Percentiles rank a stretch among this genome's conserved stretches.
Evolutionary conservation across 225 moss, liverwort and hornwort genomes (phyloP).

Genomic region (Ulota crispa): DNA sequence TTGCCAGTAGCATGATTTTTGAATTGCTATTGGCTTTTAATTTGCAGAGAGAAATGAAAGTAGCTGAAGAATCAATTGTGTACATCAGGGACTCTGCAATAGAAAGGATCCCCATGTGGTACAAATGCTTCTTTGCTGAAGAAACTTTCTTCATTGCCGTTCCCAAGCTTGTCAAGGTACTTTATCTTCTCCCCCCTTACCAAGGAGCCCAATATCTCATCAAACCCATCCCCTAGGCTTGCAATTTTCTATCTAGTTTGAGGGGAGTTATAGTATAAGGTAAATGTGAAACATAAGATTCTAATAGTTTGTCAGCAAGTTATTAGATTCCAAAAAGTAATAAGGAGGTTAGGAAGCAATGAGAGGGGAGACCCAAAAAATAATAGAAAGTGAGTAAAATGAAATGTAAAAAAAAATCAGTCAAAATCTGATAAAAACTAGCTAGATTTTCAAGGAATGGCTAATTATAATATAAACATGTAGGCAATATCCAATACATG

Average conservation of each 20-base stretch:
- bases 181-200: too few relatives aligned
- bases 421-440: too few relatives aligned
- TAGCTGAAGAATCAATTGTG: constrained; percentile 44
- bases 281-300: not conserved
- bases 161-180: constrained; percentile 49
- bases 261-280: not conserved
- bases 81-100: constrained; percentile 43
- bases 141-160: constrained; percentile 36
- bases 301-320: not conserved
- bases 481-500: too few relatives aligned
- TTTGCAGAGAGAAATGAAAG: constrained; percentile 36
- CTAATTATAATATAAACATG: too few relatives aligned
- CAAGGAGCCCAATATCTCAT: not conserved
- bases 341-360: too few relatives aligned
- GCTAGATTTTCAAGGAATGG: too few relatives aligned
- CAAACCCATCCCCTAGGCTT: not conserved
- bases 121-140: constrained; percentile 44
- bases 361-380: too few relatives aligned
- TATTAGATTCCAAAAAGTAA: not conserved
- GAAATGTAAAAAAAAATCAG: too few relatives aligned
- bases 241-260: not conserved
- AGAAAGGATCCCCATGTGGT: constrained; percentile 56
- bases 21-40: not conserved
- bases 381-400: too few relatives aligned
- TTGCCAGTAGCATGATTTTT: not conserved